Conservation (phyloP, 176 grass and related monocot genomes). For the Coix lacrymajobi region DNA sequence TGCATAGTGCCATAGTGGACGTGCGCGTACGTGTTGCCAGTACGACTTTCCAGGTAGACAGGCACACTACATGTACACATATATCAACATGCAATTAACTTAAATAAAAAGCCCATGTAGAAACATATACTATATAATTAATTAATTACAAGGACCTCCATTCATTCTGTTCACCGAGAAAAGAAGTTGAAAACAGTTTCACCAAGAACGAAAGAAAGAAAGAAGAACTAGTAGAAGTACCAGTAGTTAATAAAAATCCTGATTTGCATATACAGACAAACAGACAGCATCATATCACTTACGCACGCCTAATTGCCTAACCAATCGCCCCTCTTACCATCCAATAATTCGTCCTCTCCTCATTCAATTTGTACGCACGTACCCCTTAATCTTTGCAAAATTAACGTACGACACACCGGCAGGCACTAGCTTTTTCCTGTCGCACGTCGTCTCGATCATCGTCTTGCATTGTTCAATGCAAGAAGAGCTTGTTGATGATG, state of each 20-base stretch:
- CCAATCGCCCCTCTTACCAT: background rate
- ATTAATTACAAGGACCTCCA: background rate
- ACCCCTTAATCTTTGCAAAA: background rate
- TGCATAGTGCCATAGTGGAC: no score
- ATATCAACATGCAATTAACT: no score
- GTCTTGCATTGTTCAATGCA: no score
- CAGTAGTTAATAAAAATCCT: background rate
- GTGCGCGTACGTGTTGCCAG: no score
- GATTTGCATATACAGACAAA: slow-evolving; percentile 25
- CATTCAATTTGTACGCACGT: background rate
- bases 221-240: background rate
- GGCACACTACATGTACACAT: no score
- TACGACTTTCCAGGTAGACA: background rate
- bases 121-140: no score
- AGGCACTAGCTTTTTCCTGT: no score
- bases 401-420: background rate
- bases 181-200: background rate
- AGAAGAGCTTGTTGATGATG: background rate
- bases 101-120: background rate
- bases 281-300: background rate
- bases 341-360: background rate
- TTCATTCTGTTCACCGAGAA: background rate
- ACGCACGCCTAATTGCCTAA: background rate
- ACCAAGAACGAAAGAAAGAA: background rate
- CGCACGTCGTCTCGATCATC: no score